A percentile compares a stretch with the other conserved stretches of the same genome.
Conservation (phyloP, 208 protist genomes). For the Crithidia sp. region DNA sequence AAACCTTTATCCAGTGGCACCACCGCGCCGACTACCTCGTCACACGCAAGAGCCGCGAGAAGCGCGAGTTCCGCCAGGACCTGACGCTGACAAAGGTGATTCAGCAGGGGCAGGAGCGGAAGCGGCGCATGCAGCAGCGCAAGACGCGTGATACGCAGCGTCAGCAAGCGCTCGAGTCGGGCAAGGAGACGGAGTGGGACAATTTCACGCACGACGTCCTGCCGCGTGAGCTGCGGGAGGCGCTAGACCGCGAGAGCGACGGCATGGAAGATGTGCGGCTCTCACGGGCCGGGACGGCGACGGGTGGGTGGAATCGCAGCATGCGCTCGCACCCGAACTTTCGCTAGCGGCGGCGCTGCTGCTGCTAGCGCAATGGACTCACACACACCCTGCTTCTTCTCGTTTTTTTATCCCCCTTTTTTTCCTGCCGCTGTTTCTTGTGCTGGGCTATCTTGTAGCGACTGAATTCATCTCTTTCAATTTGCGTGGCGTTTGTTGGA, state of each 20-base stretch:
- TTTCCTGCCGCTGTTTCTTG: too few species aligned
- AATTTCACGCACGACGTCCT: constrained; percentile 88
- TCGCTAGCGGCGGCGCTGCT: constrained; percentile 33
- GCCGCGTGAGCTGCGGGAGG: constrained; percentile 84
- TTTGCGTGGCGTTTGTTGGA: too few species aligned
- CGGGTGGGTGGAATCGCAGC: constrained; percentile 75
- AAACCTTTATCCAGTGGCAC: constrained; percentile 89
- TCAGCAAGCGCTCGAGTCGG: constrained; percentile 49
- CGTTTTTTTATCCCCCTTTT: too few species aligned
- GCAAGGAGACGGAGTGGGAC: constrained; percentile 75
- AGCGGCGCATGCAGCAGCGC: constrained; percentile 82
- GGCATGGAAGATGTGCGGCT: constrained; percentile 90
- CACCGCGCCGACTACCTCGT: constrained; percentile 90
- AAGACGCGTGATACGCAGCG: constrained; percentile 40
- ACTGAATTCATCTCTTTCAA: too few species aligned
- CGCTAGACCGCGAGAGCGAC: constrained; percentile 84
- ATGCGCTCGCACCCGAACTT: constrained; percentile 80
- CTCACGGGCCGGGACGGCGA: constrained; percentile 71
- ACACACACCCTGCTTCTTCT: too few species aligned
- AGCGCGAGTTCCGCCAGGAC: constrained; percentile 85
- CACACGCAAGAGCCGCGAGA: constrained; percentile 85
- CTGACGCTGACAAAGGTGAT: constrained; percentile 84
- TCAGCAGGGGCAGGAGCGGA: constrained; percentile 84
- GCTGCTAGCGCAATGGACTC: too few species aligned
- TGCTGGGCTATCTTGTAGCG: too few species aligned